Percentiles rank a stretch among this genome's conserved stretches.
Conservation (phyloP, 2,329 filamentous ascomycete genomes). For the Sphaerulina musiva region DNA sequence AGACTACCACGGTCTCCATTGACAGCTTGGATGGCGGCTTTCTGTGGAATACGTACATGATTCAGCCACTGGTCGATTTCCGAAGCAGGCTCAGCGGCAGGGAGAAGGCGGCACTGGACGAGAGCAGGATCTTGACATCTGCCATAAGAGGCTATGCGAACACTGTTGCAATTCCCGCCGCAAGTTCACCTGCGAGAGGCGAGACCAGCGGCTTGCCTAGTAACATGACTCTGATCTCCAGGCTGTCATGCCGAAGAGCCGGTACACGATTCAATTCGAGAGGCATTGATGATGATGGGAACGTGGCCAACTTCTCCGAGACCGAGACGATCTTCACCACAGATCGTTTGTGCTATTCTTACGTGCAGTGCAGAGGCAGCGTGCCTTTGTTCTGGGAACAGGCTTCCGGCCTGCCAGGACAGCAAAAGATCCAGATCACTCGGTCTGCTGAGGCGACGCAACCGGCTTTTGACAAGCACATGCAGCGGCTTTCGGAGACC, state of each 20-base stretch:
- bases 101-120: conserved; percentile 74
- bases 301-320: conserved; percentile 98
- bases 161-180: conserved; percentile 76
- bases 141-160: conserved; percentile 89
- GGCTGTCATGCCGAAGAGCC: conserved; percentile 81
- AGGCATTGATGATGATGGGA: conserved; percentile 93
- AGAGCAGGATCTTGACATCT: conserved; percentile 80
- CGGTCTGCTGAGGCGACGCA: conserved; percentile 85
- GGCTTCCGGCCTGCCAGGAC: conserved; percentile 75
- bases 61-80: conserved; percentile 83
- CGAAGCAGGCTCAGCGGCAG: conserved; percentile 68
- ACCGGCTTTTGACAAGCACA: conserved; percentile 92
- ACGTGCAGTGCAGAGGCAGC: conserved; percentile 84
- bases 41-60: conserved; percentile 98
- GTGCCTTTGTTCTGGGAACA: conserved; percentile 98
- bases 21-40: conserved; percentile 90
- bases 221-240: conserved; percentile 80
- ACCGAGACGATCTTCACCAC: conserved; percentile 88
- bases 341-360: conserved; percentile 78
- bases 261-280: conserved; percentile 96
- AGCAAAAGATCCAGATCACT: conserved; percentile 90
- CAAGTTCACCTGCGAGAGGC: conserved; percentile 62
- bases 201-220: conserved; percentile 68
- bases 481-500: conserved; percentile 73
- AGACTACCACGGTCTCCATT: conserved; percentile 68